phyloP scores from a whole-genome alignment of 2,329 filamentous ascomycete genomes.

The Penicillium corylophilum region DNA sequence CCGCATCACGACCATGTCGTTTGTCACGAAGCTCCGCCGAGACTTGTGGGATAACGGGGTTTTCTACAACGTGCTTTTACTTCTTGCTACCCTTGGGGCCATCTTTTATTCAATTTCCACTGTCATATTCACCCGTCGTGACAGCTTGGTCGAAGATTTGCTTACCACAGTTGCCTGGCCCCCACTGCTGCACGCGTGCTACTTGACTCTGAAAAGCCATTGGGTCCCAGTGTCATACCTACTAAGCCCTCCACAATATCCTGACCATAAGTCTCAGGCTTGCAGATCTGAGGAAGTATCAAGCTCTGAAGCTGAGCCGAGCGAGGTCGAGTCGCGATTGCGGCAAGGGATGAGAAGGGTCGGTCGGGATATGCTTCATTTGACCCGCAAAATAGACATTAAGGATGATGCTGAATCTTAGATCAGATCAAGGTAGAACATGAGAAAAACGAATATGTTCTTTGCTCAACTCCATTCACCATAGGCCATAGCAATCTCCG shows the following conservation, averaged over 20 bases:
- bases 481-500: not conserved
- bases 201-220: constrained; percentile 16
- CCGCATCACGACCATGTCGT: constrained; percentile 2
- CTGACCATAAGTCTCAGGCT: not conserved
- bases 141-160: not conserved
- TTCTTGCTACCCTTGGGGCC: constrained; percentile 11
- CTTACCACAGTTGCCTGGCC: constrained; percentile 24
- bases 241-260: constrained; percentile 17
- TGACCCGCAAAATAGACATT: not conserved
- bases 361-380: not conserved
- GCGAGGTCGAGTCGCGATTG: not conserved
- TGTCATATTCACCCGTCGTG: not conserved
- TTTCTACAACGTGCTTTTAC: constrained; percentile 14
- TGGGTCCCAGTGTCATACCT: constrained; percentile 24
- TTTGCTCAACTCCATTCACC: not conserved
- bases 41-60: constrained; percentile 21
- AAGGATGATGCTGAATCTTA: not conserved
- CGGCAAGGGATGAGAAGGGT: not conserved
- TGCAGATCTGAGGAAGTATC: not conserved
- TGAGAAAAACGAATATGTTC: not conserved
- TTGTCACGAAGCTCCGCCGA: constrained; percentile 6
- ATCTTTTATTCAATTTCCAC: not conserved
- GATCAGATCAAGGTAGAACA: not conserved
- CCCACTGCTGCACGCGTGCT: constrained; percentile 22
- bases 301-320: not conserved